Conservation (phyloP, 768 basidiomycete genomes). For the Candolleomyces efflorescens region DNA sequence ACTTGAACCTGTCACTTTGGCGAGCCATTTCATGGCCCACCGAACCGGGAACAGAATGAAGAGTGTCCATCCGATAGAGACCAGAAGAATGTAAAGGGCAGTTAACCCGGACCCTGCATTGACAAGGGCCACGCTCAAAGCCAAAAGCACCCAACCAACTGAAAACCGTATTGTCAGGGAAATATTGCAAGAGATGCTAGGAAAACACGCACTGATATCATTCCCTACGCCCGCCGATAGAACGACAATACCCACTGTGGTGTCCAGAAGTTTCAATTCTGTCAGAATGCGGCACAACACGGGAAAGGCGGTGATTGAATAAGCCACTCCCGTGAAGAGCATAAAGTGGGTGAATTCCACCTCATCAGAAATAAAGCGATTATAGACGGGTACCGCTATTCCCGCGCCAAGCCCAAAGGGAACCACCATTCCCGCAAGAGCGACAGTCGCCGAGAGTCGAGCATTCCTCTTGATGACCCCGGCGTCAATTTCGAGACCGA, state of each 20-base stretch:
- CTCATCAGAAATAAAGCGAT: constrained; percentile 50
- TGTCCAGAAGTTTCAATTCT: constrained; percentile 77
- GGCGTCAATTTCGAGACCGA: constrained; percentile 82
- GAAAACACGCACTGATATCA: neutral
- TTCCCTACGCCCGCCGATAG: constrained; percentile 74
- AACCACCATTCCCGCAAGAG: constrained; percentile 62
- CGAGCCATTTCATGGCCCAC: constrained; percentile 63
- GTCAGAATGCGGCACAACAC: constrained; percentile 83
- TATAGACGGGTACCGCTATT: constrained; percentile 68
- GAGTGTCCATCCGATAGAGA: constrained; percentile 76
- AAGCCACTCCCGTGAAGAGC: constrained; percentile 80
- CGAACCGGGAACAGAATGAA: constrained; percentile 70
- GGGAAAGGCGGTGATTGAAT: constrained; percentile 80
- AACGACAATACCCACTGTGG: constrained; percentile 77
- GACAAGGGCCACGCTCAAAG: constrained; percentile 87
- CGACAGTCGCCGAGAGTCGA: constrained; percentile 52
- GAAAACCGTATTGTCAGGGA: neutral
- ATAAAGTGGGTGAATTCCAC: constrained; percentile 80
- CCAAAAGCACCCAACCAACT: constrained; percentile 85
- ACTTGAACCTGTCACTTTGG: constrained; percentile 72
- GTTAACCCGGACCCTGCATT: constrained; percentile 81
- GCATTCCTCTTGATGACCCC: constrained; percentile 63
- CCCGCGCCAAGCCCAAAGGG: constrained; percentile 83
- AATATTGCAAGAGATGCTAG: neutral
- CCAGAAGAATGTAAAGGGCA: constrained; percentile 81